These are phyloP conservation scores for Cephalotrichum gorgonifer DNA, from an alignment of 2,329 filamentous ascomycete genomes.

Conservation along the genomic window DNA sequence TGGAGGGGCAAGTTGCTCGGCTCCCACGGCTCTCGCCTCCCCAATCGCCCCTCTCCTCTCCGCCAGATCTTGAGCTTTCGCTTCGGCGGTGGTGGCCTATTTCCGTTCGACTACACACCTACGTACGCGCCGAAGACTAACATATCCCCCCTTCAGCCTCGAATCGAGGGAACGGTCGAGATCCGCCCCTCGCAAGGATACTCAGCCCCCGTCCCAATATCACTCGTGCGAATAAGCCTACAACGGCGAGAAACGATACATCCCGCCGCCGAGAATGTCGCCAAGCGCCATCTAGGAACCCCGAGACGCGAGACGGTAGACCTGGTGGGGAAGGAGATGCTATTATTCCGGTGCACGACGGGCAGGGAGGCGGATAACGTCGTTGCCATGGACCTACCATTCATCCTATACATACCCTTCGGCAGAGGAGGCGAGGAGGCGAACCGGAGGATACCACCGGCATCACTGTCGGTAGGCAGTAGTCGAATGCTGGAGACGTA, in stretches of 20 bases:
- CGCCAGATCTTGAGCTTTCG: not conserved
- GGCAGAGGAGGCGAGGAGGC: constrained; percentile 84
- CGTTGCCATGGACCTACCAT: constrained; percentile 92
- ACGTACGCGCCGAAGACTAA: constrained; percentile 6
- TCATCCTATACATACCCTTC: constrained; percentile 94
- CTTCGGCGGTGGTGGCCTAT: not conserved
- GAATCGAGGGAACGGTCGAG: constrained; percentile 96
- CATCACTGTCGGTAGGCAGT: constrained; percentile 82
- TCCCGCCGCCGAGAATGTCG: constrained; percentile 85
- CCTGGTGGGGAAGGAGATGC: constrained; percentile 89
- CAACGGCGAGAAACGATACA: constrained; percentile 94
- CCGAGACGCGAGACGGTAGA: constrained; percentile 85
- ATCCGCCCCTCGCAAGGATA: constrained; percentile 78
- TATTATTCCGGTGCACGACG: constrained; percentile 76
- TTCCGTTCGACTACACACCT: not conserved
- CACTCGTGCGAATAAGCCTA: constrained; percentile 86
- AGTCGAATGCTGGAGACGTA: constrained; percentile 93
- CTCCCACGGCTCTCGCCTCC: too few species aligned
- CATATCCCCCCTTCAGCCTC: constrained; percentile 48
- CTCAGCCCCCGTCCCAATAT: constrained; percentile 82
- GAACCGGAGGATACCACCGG: constrained; percentile 81
- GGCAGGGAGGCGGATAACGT: constrained; percentile 82
- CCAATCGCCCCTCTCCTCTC: not conserved
- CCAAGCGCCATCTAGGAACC: constrained; percentile 83
- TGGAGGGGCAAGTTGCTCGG: too few species aligned